Base-by-base conservation (phyloP, 352 stramenopile genomes). In the Pythium scleroteichum region DNA sequence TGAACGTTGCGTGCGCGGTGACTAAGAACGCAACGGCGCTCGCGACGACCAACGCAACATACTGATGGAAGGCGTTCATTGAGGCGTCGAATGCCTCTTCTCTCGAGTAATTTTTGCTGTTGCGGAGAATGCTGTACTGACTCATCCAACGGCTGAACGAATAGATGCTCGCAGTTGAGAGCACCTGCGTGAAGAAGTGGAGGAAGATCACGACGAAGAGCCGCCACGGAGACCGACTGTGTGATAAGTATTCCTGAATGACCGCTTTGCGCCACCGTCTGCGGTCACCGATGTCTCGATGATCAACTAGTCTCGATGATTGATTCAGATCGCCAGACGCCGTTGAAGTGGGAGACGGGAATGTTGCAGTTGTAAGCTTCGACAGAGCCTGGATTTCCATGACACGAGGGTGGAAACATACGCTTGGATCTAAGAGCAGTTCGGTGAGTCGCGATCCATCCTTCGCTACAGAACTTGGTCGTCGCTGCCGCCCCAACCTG, bases 91-190 rank as follows among this genome's bases (percentile, higher is more conserved):
- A 66, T 4, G 58, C 64, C 12, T 71, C 64, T n/a, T 66, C 57
- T n/a, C 29, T 60, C 13, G 50, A 44, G 29, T 52, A 27, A 0
- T 54, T 2, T 0, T 44, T 17, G 24, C 40, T 40, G 35, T 45
- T 41, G 26, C 53, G 58, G 0, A 66, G 35, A 1, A 62, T 40
- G 8, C 50, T 62, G 20, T 57, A 72, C 4, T 61, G 50, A 23
- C 64, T 69, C 27, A 76, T 76, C 71, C 71, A 79, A 16, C 68
- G 59, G 26, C 68, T 76, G 33, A 79, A 79, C 24, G 42, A 67
- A 54, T 79, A 79, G 32, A 79, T 62, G 38, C 64, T 72, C 19
- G 58, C 62, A 2, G 64, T 76, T 22, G 68, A 62, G 8, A 73
- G 39, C 17, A 74, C 50, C 46, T 79, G 71, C 0, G 71, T 76